Evolutionary conservation across 2,329 filamentous ascomycete genomes (phyloP), one percentile per base, ranked within the genome.

Genomic region (Paecilomyces formosus): DNA sequence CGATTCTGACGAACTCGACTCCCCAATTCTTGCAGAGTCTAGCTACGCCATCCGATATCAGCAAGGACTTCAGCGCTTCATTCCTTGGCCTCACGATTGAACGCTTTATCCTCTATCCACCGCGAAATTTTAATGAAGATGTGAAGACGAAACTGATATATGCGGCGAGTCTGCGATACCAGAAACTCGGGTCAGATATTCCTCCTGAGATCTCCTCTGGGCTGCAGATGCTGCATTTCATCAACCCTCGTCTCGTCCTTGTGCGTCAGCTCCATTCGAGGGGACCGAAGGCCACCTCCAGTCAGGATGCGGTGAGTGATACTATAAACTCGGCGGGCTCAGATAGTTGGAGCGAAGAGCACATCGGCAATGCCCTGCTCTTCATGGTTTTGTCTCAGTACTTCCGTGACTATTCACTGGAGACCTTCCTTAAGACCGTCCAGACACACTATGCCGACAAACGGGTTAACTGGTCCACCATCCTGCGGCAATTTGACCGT

Each of bases 11-110:
- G 12, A 88, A 88, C 63, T 92, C 90, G 65, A 89, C 90, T 65
- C 80, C 85, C 56, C 85, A 86, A 24, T 93, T 97, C 71, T 79
- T 95, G 55, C 85, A 91, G 68, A 86, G 88, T 63, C 81, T 97
- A 57, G 86, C 89, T 33, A 83, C 83, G 53, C 81, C 86, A 13
- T 82, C 82, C 59, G 78, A 84, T 63, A 81, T 83, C 55, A 82
- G 85, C 49, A 85, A 89, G 66, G 82, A 87, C 63, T 87, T 92
- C 57, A 81, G 79, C 11, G 80, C 87, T 30, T 77, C 84, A 50
- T 91, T 94, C 70, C 82, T 97, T 60, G 89, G 89, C 54, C 79
- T 87, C 60, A 87, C 96, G 59, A 81, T 97, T 73, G 90, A 96
- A 72, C 89, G 90, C 65, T 89, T 95, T 66, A 86, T 96, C 57